Conservation (phyloP, 768 basidiomycete genomes). For the Rhodotorula diobovata region DNA sequence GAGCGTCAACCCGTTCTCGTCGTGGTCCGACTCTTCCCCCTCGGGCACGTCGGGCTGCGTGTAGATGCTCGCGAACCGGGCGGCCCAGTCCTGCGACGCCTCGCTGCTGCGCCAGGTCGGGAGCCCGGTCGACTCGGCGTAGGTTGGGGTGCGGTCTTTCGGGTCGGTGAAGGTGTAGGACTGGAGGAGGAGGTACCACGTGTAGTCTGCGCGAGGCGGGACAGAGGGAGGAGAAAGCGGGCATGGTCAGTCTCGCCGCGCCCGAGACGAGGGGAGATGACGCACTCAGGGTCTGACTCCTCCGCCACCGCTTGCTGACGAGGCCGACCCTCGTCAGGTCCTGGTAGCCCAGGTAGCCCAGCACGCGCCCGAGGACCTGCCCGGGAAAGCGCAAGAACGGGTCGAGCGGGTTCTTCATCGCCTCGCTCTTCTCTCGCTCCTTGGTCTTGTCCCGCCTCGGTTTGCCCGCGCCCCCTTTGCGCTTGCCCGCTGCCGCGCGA, state of each 20-base stretch:
- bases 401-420: constrained; percentile 34
- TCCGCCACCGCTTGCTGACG: constrained; percentile 42
- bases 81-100: constrained; percentile 41
- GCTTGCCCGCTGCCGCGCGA: constrained; percentile 6
- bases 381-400: constrained; percentile 42
- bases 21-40: constrained; percentile 8
- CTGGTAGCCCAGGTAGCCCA: constrained; percentile 33
- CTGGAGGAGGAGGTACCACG: constrained; percentile 41
- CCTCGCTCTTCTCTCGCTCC: constrained; percentile 33
- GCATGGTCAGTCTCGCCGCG: not conserved
- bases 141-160: constrained; percentile 10
- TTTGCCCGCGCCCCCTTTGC: constrained; percentile 34
- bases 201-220: constrained; percentile 31
- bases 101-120: constrained; percentile 41
- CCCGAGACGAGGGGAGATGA: not conserved
- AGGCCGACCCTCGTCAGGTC: constrained; percentile 31
- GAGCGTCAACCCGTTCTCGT: constrained; percentile 37
- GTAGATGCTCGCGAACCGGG: constrained; percentile 36
- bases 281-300: constrained; percentile 42
- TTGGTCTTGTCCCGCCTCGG: constrained; percentile 40
- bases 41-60: constrained; percentile 35
- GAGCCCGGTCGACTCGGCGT: constrained; percentile 21
- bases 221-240: not conserved
- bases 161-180: constrained; percentile 31
- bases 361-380: constrained; percentile 38